phyloP scores from a whole-genome alignment of 768 basidiomycete species.

The Arthromyces matolae region DNA sequence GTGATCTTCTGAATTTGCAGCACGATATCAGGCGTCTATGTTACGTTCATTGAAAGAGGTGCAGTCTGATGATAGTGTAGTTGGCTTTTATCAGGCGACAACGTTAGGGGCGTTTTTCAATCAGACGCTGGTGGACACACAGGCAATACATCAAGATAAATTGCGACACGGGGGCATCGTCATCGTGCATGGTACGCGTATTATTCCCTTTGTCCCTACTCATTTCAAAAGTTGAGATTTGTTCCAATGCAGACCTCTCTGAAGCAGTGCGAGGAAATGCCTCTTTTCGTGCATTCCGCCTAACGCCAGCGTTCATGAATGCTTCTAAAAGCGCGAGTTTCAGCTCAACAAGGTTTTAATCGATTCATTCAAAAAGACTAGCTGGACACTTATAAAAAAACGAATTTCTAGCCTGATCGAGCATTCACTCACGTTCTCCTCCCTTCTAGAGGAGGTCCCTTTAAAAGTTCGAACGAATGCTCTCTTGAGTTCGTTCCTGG shows the following conservation, averaged over 20 bases:
- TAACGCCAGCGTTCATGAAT: slow-evolving; percentile 76
- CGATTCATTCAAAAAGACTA: slow-evolving; percentile 16
- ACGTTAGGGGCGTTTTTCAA: slow-evolving; percentile 83
- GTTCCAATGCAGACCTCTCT: slow-evolving; percentile 56
- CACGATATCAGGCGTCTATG: slow-evolving; percentile 82
- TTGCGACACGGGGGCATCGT: slow-evolving; percentile 84
- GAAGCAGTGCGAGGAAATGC: slow-evolving; percentile 80
- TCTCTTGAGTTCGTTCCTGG: slow-evolving; percentile 75
- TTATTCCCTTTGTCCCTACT: neutral
- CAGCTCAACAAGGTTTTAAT: slow-evolving; percentile 79
- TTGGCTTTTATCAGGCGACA: slow-evolving; percentile 93
- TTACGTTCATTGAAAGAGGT: slow-evolving; percentile 87
- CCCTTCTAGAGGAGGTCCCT: slow-evolving; percentile 83
- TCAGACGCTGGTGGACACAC: slow-evolving; percentile 75
- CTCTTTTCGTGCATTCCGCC: slow-evolving; percentile 83
- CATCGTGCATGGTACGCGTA: slow-evolving; percentile 69
- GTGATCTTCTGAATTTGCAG: slow-evolving; percentile 33
- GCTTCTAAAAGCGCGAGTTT: slow-evolving; percentile 83
- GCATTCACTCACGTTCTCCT: slow-evolving; percentile 80
- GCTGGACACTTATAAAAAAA: slow-evolving; percentile 12
- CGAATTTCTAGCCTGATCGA: slow-evolving; percentile 57
- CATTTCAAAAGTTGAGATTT: neutral
- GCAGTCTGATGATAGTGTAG: slow-evolving; percentile 84
- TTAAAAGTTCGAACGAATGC: slow-evolving; percentile 81
- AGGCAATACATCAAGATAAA: slow-evolving; percentile 82